Evolutionary conservation across 345 rosid genomes (phyloP), one percentile per base, ranked within the genome.

Genomic region (Draba incana): DNA sequence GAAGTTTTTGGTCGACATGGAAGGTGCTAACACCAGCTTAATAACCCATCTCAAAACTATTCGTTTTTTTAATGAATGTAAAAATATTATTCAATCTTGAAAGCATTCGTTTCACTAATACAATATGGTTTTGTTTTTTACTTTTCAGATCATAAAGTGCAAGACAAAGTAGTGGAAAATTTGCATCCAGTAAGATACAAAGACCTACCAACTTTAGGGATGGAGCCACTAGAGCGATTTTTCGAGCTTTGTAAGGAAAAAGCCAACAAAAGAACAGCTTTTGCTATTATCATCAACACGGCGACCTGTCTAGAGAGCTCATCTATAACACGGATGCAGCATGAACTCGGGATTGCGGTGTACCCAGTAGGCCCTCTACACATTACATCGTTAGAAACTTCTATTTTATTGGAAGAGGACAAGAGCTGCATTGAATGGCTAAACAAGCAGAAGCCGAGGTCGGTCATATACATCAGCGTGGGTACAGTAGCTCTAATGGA

Each of bases 381-480:
- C 59, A 39, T 55, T 8, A 12, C 31, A 5, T 20, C 58, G 61
- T 55, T 69, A 53, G 25, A 4, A 12, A 2, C 15, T 58, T 31
- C 51, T 58, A 20, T 51, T 48, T 58, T 78, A 7, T 11, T 77
- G 2, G 10, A 75, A 28, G 77, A 79, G 63, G 83, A 82, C 52
- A 38, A 1, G 3, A 42, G 75, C 64, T 82, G 81, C 77, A 64
- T 82, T 14, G 20, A 65, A 44, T 82, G 85, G 85, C 39, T 89
- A 31, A 64, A 78, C 69, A 62, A 52, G 13, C 86, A 62, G 2
- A 31, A 77, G 16, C 72, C 64, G 0, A 51, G 71, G 7, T 83
- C 92, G 0, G 86, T 85, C 8, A 78, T 72, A 0, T 87, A 85
- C 67, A 75, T 89, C 41, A 74, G 88, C 60, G 81, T 87, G 38